These are phyloP conservation scores for Ilyonectria robusta DNA, from an alignment of 2,329 filamentous ascomycete species.

Conservation along the genomic window DNA sequence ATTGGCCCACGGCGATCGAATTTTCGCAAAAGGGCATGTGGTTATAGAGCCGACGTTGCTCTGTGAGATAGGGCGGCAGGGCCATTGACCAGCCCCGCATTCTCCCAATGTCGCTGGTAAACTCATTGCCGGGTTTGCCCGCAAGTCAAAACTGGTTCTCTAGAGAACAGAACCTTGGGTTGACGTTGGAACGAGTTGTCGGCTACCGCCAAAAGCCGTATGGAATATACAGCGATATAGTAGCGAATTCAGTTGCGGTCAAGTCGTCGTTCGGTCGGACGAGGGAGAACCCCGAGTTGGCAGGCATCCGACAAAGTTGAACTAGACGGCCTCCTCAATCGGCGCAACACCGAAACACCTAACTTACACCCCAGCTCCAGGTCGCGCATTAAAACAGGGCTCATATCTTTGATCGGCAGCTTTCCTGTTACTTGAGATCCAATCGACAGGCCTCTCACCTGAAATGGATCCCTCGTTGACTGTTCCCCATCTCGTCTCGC, in stretches of 20 bases:
- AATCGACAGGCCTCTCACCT: conserved; percentile 21
- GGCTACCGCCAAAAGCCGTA: background rate
- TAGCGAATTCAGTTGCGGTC: background rate
- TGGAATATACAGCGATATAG: background rate
- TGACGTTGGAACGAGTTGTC: conserved; percentile 5
- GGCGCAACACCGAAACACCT: conserved; percentile 2
- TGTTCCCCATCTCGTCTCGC: conserved; percentile 5
- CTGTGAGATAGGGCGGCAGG: background rate
- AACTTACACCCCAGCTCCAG: background rate
- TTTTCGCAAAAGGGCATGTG: conserved; percentile 2
- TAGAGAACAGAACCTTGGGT: conserved; percentile 11
- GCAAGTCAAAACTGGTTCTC: background rate
- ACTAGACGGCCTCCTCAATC: background rate
- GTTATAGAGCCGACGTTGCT: background rate
- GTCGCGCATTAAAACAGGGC: background rate
- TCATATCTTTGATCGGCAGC: conserved; percentile 9
- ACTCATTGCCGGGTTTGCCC: background rate
- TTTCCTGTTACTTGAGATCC: conserved; percentile 11
- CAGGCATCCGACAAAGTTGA: background rate
- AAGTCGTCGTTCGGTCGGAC: background rate
- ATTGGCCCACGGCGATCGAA: conserved; percentile 17
- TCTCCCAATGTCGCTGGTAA: background rate
- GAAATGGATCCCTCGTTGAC: conserved; percentile 17
- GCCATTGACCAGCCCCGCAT: background rate
- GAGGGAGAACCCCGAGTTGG: background rate